Evolutionary conservation across 768 basidiomycete species (phyloP).

Genomic region (Boletus eberwhitei): DNA sequence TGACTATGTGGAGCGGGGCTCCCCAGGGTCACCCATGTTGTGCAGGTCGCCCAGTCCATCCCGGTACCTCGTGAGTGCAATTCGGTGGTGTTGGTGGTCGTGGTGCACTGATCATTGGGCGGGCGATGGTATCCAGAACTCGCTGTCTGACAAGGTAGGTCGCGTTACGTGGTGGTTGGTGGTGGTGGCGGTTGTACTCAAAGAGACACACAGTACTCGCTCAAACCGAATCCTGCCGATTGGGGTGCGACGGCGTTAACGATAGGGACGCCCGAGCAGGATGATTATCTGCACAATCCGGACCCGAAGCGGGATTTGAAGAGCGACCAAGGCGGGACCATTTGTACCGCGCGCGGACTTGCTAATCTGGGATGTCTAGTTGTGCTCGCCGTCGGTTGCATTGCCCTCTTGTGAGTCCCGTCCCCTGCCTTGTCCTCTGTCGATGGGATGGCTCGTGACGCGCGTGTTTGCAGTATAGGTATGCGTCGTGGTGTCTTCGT

Average conservation of each 20-base stretch:
- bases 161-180: not conserved
- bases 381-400: constrained; percentile 44
- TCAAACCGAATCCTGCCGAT: constrained; percentile 43
- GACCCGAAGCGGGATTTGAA: constrained; percentile 52
- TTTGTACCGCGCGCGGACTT: constrained; percentile 61
- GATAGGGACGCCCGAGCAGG: constrained; percentile 48
- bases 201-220: constrained; percentile 32
- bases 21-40: constrained; percentile 8
- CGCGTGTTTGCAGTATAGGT: constrained; percentile 17
- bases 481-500: not conserved
- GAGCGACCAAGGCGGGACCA: constrained; percentile 53
- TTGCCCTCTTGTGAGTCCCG: constrained; percentile 55
- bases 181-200: not conserved
- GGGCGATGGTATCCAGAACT: constrained; percentile 17
- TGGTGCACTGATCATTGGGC: not conserved
- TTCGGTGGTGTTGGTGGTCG: not conserved
- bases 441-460: not conserved
- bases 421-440: not conserved
- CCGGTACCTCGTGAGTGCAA: constrained; percentile 22
- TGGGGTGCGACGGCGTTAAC: constrained; percentile 47
- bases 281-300: constrained; percentile 65
- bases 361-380: constrained; percentile 66
- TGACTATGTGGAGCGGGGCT: constrained; percentile 15
- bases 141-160: constrained; percentile 26
- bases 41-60: constrained; percentile 29